phyloP scores from a whole-genome alignment of 768 basidiomycete genomes.

The Boletus rubescentipes region DNA sequence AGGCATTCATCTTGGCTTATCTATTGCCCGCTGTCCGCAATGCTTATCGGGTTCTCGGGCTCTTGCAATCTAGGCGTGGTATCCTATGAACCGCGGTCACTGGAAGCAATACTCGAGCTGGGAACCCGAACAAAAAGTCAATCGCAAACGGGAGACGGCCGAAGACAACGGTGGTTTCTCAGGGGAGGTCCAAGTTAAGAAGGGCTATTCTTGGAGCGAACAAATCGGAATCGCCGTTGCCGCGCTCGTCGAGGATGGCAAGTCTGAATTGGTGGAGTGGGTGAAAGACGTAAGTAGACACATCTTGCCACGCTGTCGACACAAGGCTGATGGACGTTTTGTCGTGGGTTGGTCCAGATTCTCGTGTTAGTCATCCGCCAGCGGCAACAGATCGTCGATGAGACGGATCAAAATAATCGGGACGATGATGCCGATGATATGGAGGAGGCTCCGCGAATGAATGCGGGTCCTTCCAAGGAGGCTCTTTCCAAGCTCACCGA shows the following conservation, averaged over 20 bases:
- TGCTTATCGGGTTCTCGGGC: conserved; percentile 19
- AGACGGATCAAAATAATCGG: conserved; percentile 47
- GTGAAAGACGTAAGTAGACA: conserved; percentile 67
- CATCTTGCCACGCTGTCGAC: conserved; percentile 18
- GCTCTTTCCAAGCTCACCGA: conserved; percentile 70
- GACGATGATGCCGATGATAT: conserved; percentile 38
- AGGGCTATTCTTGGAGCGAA: conserved; percentile 86
- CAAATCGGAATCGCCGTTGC: conserved; percentile 86
- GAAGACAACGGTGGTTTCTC: conserved; percentile 46
- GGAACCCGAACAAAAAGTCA: conserved; percentile 53
- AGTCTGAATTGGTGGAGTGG: conserved; percentile 72
- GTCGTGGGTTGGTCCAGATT: conserved; percentile 44
- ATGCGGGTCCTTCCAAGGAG: conserved; percentile 57
- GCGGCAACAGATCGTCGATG: conserved; percentile 59
- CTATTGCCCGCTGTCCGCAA: conserved; percentile 10
- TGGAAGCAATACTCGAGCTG: conserved; percentile 87
- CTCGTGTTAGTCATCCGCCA: conserved; percentile 57
- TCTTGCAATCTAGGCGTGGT: conserved; percentile 61
- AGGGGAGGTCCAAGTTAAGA: conserved; percentile 78
- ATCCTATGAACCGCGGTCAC: conserved; percentile 82
- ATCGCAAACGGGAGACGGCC: conserved; percentile 29
- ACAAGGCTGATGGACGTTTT: conserved; percentile 18
- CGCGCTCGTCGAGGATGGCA: conserved; percentile 64
- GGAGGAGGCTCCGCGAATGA: conserved; percentile 28
- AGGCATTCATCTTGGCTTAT: conserved; percentile 33